Conservation (phyloP, 2,329 filamentous ascomycete genomes). For the Penicillium sp. region DNA sequence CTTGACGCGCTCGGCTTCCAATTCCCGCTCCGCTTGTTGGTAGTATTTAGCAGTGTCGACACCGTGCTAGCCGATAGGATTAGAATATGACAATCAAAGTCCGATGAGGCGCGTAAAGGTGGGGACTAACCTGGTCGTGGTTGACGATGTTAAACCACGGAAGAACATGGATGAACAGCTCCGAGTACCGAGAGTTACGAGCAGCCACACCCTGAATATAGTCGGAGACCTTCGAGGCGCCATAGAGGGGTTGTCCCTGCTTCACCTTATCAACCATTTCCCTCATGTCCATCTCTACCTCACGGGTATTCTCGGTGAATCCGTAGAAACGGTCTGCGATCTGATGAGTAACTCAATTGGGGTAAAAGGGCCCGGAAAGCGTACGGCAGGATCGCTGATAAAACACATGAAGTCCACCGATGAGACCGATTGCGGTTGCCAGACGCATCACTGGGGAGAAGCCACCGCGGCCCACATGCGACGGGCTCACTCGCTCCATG, state of each 20-base stretch:
- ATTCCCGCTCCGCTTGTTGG: conserved; percentile 86
- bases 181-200: conserved; percentile 87
- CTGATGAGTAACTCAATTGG: conserved; percentile 8
- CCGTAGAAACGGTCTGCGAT: conserved; percentile 87
- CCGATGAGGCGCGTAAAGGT: not conserved
- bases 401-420: conserved; percentile 78
- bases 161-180: conserved; percentile 76
- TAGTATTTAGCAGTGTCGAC: conserved; percentile 99
- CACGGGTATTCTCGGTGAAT: conserved; percentile 85
- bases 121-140: conserved; percentile 64
- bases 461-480: conserved; percentile 76
- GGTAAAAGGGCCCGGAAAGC: conserved; percentile 39
- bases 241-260: conserved; percentile 84
- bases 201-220: conserved; percentile 93
- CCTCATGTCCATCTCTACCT: conserved; percentile 93
- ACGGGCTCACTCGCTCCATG: conserved; percentile 83
- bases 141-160: conserved; percentile 99
- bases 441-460: conserved; percentile 82
- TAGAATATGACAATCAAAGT: not conserved
- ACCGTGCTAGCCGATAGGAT: conserved; percentile 65
- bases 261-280: conserved; percentile 99
- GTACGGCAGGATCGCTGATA: conserved; percentile 82
- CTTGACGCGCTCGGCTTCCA: conserved; percentile 70
- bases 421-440: conserved; percentile 66
- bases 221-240: conserved; percentile 70